Base-by-base conservation (phyloP, 2,329 filamentous ascomycete species). In the Pseudonectria buxi region DNA sequence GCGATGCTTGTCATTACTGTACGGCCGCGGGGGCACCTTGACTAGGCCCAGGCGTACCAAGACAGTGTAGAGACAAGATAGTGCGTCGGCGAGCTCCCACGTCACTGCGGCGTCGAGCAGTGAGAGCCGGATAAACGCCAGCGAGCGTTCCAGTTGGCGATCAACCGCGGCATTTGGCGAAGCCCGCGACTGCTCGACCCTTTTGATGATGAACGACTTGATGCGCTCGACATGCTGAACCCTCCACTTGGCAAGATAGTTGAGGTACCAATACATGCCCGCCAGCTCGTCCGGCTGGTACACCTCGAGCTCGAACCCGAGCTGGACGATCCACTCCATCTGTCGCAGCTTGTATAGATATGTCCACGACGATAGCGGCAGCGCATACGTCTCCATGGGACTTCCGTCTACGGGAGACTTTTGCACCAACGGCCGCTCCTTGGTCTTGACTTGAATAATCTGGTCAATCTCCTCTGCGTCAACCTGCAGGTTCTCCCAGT, bases 251-350 rank as follows among this genome's bases (percentile, higher is more conserved):
- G 83, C 68, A 40, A 94, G 65, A 63, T 86, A 76, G 47, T 85
- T 76, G 44, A 95, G 65, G 57, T 95, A 88, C 79, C 84, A 92
- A 59, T 96, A 96, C 84, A 95, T 94, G 15, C 78, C 80, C 1
- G 80, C 75, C 9, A 92, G 70, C 58, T 98, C 92, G 57, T 94
- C 83, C 0, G 79, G 72, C 35, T 90, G 80, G 59, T 96, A 96
- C 9, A 95, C 76, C 28, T 90, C 82, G 10, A 95, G 79, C 61
- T 98, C 92, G 58, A 98, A 96, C 10, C 94, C 92, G 24, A 95
- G 77, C 54, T 95, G 85, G 12, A 95, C 72, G 30, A 94, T 82
- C 69, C 81, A 83, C 55, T 90, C 83, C 72, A 95, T 86, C 52
- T 90, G 78, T 22, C 76, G 77, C n/a, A 95, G 71, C 59, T 95